Evolutionary conservation across 106 monocot genomes (phyloP).

Genomic region (Phalaenopsis aphrodite): DNA sequence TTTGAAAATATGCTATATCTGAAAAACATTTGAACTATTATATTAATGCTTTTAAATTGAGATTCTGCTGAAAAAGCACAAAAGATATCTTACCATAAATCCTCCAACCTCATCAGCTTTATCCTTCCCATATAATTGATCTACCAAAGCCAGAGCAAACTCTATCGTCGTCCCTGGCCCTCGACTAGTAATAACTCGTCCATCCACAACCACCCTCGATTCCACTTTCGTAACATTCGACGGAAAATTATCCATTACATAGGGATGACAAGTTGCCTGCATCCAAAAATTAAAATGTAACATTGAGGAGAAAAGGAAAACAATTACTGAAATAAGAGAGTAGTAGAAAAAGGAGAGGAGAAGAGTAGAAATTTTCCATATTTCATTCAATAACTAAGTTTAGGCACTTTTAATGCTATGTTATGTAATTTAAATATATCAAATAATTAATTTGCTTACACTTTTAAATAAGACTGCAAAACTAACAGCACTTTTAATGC

Average conservation of each 20-base stretch:
- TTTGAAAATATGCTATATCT: too few species aligned
- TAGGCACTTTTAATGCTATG: not conserved
- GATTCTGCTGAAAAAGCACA: not conserved
- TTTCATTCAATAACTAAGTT: not conserved
- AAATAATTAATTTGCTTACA: not conserved
- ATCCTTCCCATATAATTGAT: slow-evolving; percentile 71
- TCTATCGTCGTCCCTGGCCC: slow-evolving; percentile 82
- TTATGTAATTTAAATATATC: not conserved
- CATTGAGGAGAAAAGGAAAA: not conserved
- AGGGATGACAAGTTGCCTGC: slow-evolving; percentile 76
- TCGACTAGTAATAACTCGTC: slow-evolving; percentile 53
- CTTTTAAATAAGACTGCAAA: not conserved
- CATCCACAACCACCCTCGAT: slow-evolving; percentile 70
- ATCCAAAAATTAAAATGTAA: not conserved
- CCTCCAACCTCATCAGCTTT: slow-evolving; percentile 68
- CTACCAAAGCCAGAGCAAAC: slow-evolving; percentile 62
- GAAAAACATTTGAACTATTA: not conserved
- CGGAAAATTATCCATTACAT: slow-evolving; percentile 73
- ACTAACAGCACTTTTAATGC: too few species aligned
- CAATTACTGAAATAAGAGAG: not conserved
- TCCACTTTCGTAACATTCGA: slow-evolving; percentile 42
- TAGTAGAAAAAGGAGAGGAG: not conserved
- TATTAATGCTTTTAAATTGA: not conserved
- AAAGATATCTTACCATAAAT: slow-evolving; percentile 40
- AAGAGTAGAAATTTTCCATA: not conserved